phyloP scores from a whole-genome alignment of 2,329 filamentous ascomycete species.

The Penicillium sp. region DNA sequence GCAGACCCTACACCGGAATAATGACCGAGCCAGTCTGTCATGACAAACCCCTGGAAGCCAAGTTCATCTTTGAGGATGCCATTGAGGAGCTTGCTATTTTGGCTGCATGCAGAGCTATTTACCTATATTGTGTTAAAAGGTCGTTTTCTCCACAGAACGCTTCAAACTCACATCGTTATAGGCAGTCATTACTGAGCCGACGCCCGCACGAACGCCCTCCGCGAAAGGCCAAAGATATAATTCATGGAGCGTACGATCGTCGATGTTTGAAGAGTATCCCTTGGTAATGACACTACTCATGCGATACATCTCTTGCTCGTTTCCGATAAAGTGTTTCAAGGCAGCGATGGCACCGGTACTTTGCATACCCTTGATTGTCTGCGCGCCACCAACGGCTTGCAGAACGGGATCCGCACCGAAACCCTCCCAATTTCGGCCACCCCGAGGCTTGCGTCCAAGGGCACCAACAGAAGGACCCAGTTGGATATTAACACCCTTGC shows the following conservation, averaged over 20 bases:
- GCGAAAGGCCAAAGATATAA: constrained; percentile 56
- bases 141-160: too few species aligned
- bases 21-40: constrained; percentile 72
- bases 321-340: constrained; percentile 62
- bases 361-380: constrained; percentile 62
- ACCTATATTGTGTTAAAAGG: constrained; percentile 45
- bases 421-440: constrained; percentile 76
- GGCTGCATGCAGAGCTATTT: constrained; percentile 68
- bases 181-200: constrained; percentile 50
- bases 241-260: constrained; percentile 55
- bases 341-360: constrained; percentile 60
- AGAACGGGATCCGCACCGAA: constrained; percentile 73
- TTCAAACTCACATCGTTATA: constrained; percentile 45
- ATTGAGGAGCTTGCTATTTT: constrained; percentile 71
- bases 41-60: constrained; percentile 72
- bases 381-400: constrained; percentile 56
- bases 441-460: constrained; percentile 71
- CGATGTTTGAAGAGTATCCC: constrained; percentile 54
- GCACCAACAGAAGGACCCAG: constrained; percentile 74
- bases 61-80: constrained; percentile 74
- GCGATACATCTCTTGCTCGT: constrained; percentile 51
- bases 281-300: constrained; percentile 51
- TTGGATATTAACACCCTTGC: constrained; percentile 73
- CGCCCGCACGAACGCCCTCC: constrained; percentile 53
- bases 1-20: constrained; percentile 63